A percentile compares a stretch with the other conserved stretches of the same genome.
phyloP scores from a whole-genome alignment of 2,329 filamentous ascomycete genomes.

The Fusarium euwallaceae region DNA sequence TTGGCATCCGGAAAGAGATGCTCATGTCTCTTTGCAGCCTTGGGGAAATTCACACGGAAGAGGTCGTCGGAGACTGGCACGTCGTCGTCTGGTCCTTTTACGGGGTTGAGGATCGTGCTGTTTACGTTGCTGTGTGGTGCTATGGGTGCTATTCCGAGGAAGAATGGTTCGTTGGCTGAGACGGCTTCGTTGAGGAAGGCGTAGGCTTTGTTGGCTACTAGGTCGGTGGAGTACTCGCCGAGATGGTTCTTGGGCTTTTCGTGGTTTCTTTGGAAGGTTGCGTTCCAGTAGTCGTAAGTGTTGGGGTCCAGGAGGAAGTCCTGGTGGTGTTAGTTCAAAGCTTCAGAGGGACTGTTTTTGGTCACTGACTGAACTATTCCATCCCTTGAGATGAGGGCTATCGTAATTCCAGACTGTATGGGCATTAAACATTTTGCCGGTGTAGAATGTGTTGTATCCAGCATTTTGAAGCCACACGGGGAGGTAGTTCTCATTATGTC shows the following conservation, averaged over 20 bases:
- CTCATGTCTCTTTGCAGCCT: neutral
- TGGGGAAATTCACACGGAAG: conserved; percentile 51
- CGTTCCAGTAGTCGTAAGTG: conserved; percentile 77
- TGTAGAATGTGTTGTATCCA: conserved; percentile 67
- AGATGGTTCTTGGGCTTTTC: conserved; percentile 58
- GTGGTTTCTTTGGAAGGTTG: conserved; percentile 72
- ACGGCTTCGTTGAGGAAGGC: conserved; percentile 67
- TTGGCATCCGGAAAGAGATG: neutral
- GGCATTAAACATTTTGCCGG: conserved; percentile 67
- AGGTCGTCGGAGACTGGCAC: conserved; percentile 58
- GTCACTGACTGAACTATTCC: conserved; percentile 60
- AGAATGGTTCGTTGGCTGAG: conserved; percentile 63
- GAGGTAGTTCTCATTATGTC: conserved; percentile 64
- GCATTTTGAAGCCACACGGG: conserved; percentile 65
- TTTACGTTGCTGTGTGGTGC: conserved; percentile 50
- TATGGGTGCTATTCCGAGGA: conserved; percentile 66
- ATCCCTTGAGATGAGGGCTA: conserved; percentile 66
- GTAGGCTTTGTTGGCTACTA: conserved; percentile 64
- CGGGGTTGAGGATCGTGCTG: conserved; percentile 62
- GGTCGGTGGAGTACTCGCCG: conserved; percentile 66
- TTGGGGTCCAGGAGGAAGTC: conserved; percentile 41
- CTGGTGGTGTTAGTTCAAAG: conserved; percentile 7
- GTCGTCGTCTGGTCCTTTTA: conserved; percentile 21
- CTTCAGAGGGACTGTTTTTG: too few species aligned
- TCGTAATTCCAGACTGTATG: conserved; percentile 64